phyloP scores from a whole-genome alignment of 257 asterid species.

The Jacaranda mimosifolia region DNA sequence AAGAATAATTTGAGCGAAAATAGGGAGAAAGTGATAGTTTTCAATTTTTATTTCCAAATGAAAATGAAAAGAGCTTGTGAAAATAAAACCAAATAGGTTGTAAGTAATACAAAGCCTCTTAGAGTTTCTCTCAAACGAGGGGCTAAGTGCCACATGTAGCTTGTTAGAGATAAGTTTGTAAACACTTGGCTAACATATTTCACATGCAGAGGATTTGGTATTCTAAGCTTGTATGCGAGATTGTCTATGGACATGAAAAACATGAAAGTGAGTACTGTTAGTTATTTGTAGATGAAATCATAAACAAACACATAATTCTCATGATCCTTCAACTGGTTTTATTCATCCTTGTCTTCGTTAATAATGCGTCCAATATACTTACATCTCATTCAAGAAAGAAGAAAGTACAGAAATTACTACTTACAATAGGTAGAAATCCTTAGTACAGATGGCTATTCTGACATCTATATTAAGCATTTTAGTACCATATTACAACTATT shows the following conservation, averaged over 20 bases:
- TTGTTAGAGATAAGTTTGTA: too few species aligned
- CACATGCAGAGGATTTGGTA: neutral
- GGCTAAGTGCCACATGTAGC: too few species aligned
- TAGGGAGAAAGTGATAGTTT: too few species aligned
- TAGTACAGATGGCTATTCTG: neutral
- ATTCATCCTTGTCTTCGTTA: neutral
- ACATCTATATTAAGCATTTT: neutral
- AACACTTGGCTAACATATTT: neutral
- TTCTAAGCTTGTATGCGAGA: neutral
- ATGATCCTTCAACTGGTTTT: neutral
- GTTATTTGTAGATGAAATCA: conserved; percentile 3
- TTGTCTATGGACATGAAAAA: neutral
- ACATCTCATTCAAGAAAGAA: neutral
- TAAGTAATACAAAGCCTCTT: too few species aligned
- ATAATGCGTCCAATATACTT: neutral
- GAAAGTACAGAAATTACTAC: neutral
- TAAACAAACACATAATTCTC: neutral
- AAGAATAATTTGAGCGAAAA: too few species aligned
- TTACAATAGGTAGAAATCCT: neutral
- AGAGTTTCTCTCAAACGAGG: too few species aligned
- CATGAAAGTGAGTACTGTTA: neutral
- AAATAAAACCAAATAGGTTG: too few species aligned
- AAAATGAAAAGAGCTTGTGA: too few species aligned
- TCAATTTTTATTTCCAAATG: too few species aligned
- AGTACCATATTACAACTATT: neutral